Conservation (phyloP, 1,284 basidiomycete species). For the Ceratobasidium sp. region DNA sequence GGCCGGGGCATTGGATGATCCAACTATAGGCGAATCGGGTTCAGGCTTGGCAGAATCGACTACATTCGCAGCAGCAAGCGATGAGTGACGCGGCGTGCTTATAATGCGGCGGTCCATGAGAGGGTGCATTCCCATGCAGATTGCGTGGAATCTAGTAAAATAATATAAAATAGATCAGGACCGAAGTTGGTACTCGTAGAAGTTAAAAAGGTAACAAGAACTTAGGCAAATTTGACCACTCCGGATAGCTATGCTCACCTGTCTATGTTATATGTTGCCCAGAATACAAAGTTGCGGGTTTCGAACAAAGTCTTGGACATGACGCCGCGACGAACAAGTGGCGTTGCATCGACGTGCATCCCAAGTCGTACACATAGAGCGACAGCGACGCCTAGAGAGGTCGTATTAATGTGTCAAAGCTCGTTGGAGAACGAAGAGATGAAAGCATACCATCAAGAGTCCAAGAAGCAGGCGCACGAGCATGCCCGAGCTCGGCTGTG, state of each 20-base stretch:
- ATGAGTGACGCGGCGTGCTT: slow-evolving; percentile 35
- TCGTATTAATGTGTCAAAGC: background rate
- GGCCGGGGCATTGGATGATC: background rate
- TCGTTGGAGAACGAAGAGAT: too few relatives aligned
- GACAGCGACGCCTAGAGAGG: slow-evolving; percentile 10
- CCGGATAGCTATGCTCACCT: background rate
- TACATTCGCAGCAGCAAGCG: slow-evolving; percentile 6
- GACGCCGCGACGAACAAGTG: slow-evolving; percentile 17
- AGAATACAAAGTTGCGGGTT: slow-evolving; percentile 38
- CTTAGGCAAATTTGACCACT: background rate
- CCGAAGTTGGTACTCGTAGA: background rate
- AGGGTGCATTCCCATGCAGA: slow-evolving; percentile 37
- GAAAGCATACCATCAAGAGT: slow-evolving; percentile 24
- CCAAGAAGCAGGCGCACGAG: slow-evolving; percentile 38
- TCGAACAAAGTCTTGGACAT: slow-evolving; percentile 40
- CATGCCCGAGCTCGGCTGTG: slow-evolving; percentile 28
- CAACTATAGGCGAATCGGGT: background rate
- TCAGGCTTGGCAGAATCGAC: background rate
- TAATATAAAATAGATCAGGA: background rate
- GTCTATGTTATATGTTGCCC: slow-evolving; percentile 30
- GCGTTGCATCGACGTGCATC: slow-evolving; percentile 38
- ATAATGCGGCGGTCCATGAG: slow-evolving; percentile 34
- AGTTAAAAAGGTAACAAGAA: background rate
- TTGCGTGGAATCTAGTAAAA: slow-evolving; percentile 16
- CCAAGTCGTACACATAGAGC: slow-evolving; percentile 32